A percentile compares a stretch with the other conserved stretches of the same genome.
Evolutionary conservation across 345 rosid species (phyloP).

Genomic region (Melaleuca alternifolia): DNA sequence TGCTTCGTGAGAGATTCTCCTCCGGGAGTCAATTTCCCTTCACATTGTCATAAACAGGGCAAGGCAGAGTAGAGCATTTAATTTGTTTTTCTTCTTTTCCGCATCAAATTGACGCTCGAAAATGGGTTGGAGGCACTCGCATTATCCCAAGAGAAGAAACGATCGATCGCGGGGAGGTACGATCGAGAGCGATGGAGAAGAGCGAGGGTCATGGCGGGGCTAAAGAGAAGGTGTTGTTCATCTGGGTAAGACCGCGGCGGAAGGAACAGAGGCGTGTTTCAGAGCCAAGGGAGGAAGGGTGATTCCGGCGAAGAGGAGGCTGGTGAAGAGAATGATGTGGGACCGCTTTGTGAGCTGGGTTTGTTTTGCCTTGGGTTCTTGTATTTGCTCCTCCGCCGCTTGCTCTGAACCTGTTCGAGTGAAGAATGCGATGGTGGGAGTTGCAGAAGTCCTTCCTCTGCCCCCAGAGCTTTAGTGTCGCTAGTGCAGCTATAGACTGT

Average conservation of each 20-base stretch:
- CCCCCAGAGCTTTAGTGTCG: not conserved
- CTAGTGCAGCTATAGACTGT: not conserved
- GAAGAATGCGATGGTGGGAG: not conserved
- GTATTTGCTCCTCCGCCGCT: not conserved
- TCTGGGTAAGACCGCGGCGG: not conserved
- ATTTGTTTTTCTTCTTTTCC: not conserved
- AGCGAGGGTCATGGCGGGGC: not conserved
- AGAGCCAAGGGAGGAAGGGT: not conserved
- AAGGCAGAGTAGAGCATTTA: not conserved
- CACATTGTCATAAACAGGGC: not conserved
- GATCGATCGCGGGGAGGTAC: not conserved
- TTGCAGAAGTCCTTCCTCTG: not conserved
- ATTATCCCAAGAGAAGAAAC: not conserved
- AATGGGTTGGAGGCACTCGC: not conserved
- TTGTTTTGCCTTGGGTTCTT: not conserved
- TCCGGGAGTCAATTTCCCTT: not conserved
- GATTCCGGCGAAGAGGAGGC: constrained; percentile 4
- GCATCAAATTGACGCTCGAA: not conserved
- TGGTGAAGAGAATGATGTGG: constrained; percentile 3
- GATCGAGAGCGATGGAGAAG: not conserved
- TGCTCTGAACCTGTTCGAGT: not conserved
- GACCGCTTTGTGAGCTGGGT: not conserved
- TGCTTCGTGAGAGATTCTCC: not conserved
- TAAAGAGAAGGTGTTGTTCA: not conserved
- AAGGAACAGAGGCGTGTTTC: not conserved